Conservation (phyloP, 805 yeast genomes). For the Kurtzmaniella cleridarum region DNA sequence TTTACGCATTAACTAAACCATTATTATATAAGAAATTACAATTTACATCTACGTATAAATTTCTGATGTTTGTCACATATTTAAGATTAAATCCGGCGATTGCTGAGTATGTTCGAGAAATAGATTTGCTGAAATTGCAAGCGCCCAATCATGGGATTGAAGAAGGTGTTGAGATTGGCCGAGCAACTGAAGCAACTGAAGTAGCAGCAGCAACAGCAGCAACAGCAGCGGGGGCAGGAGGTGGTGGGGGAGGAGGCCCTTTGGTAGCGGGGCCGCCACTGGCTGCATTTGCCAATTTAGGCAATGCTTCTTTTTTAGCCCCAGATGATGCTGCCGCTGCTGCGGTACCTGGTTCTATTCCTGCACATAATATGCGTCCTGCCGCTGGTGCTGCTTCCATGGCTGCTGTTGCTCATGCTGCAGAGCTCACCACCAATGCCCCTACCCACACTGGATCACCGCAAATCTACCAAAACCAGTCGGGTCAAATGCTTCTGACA, state of each 20-base stretch:
- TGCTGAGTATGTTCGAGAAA: slow-evolving; percentile 48
- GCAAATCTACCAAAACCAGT: neutral
- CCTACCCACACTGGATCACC: neutral
- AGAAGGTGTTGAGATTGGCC: neutral
- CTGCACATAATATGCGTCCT: too few species aligned
- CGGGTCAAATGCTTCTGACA: too few species aligned
- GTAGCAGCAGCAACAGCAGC: neutral
- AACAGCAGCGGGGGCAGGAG: neutral
- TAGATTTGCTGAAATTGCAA: slow-evolving; percentile 52
- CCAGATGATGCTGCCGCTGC: neutral
- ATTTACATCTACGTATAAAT: slow-evolving; percentile 68
- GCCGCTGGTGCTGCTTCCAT: too few species aligned
- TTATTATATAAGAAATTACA: slow-evolving; percentile 49
- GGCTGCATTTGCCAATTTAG: neutral
- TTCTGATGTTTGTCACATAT: slow-evolving; percentile 73
- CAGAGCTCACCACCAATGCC: too few species aligned
- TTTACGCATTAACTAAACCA: slow-evolving; percentile 48
- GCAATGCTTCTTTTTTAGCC: slow-evolving; percentile 5
- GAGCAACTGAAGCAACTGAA: neutral
- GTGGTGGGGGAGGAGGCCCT: slow-evolving; percentile 7
- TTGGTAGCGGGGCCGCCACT: slow-evolving; percentile 3
- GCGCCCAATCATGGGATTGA: slow-evolving; percentile 25
- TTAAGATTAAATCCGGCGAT: slow-evolving; percentile 51
- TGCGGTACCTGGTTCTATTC: too few species aligned
- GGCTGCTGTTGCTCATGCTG: too few species aligned